Evolutionary conservation across 73 alveolate species (phyloP).

Genomic region (Paramecium pentaurelia): DNA sequence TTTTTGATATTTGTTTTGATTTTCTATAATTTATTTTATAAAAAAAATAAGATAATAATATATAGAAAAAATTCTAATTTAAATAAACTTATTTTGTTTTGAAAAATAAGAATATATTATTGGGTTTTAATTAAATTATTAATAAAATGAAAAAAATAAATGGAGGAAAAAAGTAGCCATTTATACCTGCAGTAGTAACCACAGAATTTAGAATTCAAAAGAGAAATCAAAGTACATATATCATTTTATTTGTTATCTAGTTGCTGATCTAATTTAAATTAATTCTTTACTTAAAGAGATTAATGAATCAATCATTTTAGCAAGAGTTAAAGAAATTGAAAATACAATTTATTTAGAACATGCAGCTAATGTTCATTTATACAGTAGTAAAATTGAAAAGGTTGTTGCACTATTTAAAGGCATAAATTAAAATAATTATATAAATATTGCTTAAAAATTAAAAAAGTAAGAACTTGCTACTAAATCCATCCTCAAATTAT

Average conservation of each 20-base stretch:
- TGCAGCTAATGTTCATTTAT: neutral
- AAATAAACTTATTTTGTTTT: neutral
- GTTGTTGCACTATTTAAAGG: neutral
- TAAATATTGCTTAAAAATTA: neutral
- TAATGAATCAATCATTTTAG: neutral
- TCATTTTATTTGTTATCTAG: neutral
- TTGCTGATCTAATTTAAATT: neutral
- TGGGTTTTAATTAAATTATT: neutral
- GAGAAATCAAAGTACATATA: neutral
- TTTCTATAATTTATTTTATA: too few species aligned
- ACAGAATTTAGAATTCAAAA: neutral
- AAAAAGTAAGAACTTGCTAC: neutral
- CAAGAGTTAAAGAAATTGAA: neutral
- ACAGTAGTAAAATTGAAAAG: neutral
- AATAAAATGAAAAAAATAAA: neutral
- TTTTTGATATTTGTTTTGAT: too few species aligned
- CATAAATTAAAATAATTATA: neutral
- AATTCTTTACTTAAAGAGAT: neutral
- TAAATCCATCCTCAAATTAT: neutral
- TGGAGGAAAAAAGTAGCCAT: neutral
- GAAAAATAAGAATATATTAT: too few species aligned
- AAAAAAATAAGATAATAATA: too few species aligned
- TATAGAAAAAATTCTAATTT: too few species aligned
- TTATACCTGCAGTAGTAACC: neutral
- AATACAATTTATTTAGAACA: neutral